phyloP scores from a whole-genome alignment of 2,329 filamentous ascomycete genomes.

The Fusarium xylarioides region DNA sequence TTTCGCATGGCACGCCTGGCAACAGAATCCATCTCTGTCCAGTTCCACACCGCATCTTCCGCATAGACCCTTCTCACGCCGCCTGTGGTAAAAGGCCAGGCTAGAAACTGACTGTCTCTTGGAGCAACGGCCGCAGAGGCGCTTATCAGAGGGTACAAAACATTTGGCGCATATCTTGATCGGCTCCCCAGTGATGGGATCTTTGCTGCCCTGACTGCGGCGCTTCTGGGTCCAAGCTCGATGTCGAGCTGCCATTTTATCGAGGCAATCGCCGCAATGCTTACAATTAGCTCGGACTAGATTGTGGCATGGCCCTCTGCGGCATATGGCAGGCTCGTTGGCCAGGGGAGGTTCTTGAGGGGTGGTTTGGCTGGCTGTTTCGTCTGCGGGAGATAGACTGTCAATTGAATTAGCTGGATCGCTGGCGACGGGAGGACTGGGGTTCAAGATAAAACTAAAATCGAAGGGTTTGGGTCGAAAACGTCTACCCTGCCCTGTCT shows the following conservation, averaged over 20 bases:
- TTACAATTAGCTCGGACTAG: not conserved
- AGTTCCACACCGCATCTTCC: not conserved
- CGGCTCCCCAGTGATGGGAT: not conserved
- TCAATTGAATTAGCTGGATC: not conserved
- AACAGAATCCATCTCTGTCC: not conserved
- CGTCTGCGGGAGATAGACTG: not conserved
- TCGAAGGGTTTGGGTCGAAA: not conserved
- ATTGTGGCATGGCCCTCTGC: not conserved
- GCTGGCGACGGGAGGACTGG: not conserved
- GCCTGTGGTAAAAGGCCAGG: fast-evolving
- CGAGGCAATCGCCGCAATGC: not conserved
- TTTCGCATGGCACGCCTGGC: not conserved
- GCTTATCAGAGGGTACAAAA: not conserved
- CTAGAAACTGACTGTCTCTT: not conserved
- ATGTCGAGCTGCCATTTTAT: fast-evolving
- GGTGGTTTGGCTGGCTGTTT: not conserved
- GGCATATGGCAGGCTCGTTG: not conserved
- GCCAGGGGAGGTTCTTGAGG: not conserved
- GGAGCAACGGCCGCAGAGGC: not conserved
- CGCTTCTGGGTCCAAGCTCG: not conserved
- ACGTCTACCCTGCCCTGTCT: not conserved
- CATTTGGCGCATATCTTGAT: not conserved
- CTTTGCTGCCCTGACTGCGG: not conserved
- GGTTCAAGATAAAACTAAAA: not conserved
- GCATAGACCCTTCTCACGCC: not conserved